Evolutionary conservation across 164 flowering plant species (phyloP), one percentile per base, ranked within the genome.

Genomic region (Nymphaea colorata): DNA sequence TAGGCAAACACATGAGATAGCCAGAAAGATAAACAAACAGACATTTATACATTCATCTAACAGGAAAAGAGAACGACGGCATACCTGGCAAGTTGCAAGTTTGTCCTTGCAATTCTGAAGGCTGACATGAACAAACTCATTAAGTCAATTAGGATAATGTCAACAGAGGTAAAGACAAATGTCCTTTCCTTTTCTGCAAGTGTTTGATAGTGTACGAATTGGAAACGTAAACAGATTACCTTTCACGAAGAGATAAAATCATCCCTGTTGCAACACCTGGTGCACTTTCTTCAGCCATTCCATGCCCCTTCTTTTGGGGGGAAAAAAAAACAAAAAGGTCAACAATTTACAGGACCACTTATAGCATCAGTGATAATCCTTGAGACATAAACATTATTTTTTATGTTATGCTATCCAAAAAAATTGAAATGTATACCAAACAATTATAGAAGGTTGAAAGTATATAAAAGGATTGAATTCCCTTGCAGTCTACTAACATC

Each of bases 211-310:
- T 15, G 42, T 8, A 3, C 5, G 16, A 41, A 41, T 42, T 11
- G 12, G 55, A 17, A 16, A 5, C 4, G 65, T 47, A 71, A 10
- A 61, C 47, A 60, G 2, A 70, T 42, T 79, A 95, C 99, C 97
- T 90, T 77, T 87, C 97, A 66, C 97, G 96, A 64, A 95, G 97
- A 62, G 90, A 79, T 75, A 95, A 82, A 70, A 95, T 95, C 96
- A 89, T 92, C 72, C 90, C 91, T 3, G 98, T 93, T 60, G 97
- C 89, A 5, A 76, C 97, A 66, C 98, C 98, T 66, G 98, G 96
- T 51, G 93, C 90, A 69, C 90, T 84, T 79, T 86, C 99, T 76
- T 90, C 96, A 14, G 79, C 74, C 69, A 89, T 89, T 43, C 79
- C 65, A 63, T 82, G 83, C 41, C 71, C 83, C 95, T 88, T 76